These are phyloP conservation scores for Hyaloscypha hepaticicola DNA, from an alignment of 495 filamentous ascomycete species.

Conservation along the genomic window DNA sequence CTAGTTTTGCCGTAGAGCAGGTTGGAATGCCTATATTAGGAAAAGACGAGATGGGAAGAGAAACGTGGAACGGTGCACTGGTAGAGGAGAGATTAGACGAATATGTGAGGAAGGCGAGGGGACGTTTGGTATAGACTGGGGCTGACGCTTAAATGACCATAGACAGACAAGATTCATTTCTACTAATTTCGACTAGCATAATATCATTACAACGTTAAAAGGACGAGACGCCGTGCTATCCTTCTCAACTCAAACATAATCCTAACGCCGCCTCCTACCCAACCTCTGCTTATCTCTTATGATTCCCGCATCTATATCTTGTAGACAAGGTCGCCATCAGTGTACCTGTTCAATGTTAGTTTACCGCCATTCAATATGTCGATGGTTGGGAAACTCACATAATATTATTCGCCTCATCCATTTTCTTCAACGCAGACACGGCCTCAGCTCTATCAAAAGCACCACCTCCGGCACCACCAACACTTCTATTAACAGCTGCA, in stretches of 20 bases:
- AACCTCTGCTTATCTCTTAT: neutral
- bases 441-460: conserved; percentile 73
- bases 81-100: conserved; percentile 54
- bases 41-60: conserved; percentile 50
- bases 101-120: conserved; percentile 39
- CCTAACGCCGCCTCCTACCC: conserved; percentile 6
- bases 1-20: conserved; percentile 93
- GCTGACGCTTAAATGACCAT: conserved; percentile 3
- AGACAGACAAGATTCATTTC: conserved; percentile 9
- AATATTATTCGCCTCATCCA: conserved; percentile 84
- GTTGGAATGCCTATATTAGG: conserved; percentile 73
- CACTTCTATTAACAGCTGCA: conserved; percentile 70
- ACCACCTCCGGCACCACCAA: conserved; percentile 49
- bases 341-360: conserved; percentile 30
- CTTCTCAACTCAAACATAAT: conserved; percentile 1
- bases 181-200: conserved; percentile 5
- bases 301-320: conserved; percentile 37
- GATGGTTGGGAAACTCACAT: conserved; percentile 66
- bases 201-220: conserved; percentile 24
- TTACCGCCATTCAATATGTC: neutral
- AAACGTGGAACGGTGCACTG: conserved; percentile 73
- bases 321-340: conserved; percentile 49
- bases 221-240: neutral
- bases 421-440: conserved; percentile 66
- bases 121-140: conserved; percentile 3